These are phyloP conservation scores for Colletotrichum echinochloae DNA, from an alignment of 2,329 filamentous ascomycete species.

Conservation along the genomic window DNA sequence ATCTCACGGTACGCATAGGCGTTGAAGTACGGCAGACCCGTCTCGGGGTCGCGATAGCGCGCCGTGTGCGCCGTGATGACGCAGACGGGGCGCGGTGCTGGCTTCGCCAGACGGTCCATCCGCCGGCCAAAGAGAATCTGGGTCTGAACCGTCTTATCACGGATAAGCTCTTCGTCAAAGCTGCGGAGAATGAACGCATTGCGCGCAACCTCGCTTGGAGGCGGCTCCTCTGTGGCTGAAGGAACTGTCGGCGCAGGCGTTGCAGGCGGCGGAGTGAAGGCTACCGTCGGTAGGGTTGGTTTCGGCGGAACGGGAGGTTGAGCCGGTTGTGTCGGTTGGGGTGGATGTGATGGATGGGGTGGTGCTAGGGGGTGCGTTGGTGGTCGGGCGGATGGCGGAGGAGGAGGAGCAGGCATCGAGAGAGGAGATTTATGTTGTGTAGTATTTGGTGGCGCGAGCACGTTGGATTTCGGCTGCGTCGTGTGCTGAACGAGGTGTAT, in stretches of 20 bases:
- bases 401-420: conserved; percentile 49
- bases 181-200: conserved; percentile 71
- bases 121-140: conserved; percentile 68
- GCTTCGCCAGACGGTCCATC: conserved; percentile 68
- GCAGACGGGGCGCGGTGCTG: conserved; percentile 70
- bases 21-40: conserved; percentile 85
- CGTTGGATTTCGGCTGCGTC: conserved; percentile 55
- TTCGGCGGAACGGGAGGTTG: conserved; percentile 37
- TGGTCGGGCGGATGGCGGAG: conserved; percentile 42
- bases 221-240: conserved; percentile 22
- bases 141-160: conserved; percentile 68
- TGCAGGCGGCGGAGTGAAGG: conserved; percentile 40
- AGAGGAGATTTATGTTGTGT: conserved; percentile 52
- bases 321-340: conserved; percentile 36
- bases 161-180: conserved; percentile 67
- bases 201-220: conserved; percentile 59
- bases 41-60: conserved; percentile 86
- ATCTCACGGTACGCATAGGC: conserved; percentile 85
- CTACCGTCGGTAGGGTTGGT: conserved; percentile 33
- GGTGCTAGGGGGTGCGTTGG: conserved; percentile 40
- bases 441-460: conserved; percentile 60
- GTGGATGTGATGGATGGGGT: conserved; percentile 32
- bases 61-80: conserved; percentile 86
- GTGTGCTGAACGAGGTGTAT: conserved; percentile 43
- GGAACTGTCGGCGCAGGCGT: conserved; percentile 43